Evolutionary conservation across 1,139 yeast species (phyloP), one percentile per base, ranked within the genome.

Genomic region (Candida tropicalis): DNA sequence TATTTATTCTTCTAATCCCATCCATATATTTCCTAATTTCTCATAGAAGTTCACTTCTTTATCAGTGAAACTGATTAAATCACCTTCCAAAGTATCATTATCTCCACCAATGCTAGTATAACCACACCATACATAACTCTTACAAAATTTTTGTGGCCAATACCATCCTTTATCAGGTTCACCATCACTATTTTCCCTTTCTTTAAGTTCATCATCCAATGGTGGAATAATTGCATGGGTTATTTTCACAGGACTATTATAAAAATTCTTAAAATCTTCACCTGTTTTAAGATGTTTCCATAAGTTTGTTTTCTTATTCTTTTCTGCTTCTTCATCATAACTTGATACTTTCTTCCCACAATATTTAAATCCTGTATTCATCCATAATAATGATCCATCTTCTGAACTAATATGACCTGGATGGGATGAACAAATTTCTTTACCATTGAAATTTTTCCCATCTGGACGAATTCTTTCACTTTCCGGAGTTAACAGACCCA

Each of bases 101-200:
- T 39, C 49, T 7, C 70, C 77, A 36, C 77, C 78, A 43, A 72
- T 60, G 13, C 58, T 50, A 33, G 70, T 66, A 51, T 68, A 72
- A 2, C 73, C 76, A 62, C 78, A 73, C 70, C 75, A 73, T 27
- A 70, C 53, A 45, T 73, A 72, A 10, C 68, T 62, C 26, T 64
- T 63, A 56, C 79, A 72, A 40, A 70, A 71, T 31, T 40, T 44
- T 3, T 13, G 32, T 12, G 41, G 44, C 47, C 64, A 63, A 18
- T 41, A 38, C 71, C 71, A 66, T 8, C 66, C 69, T 46, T 53
- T 51, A 25, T 50, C 51, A 24, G 71, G 71, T 42, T 66, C 70
- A 10, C 57, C 65, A 4, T 51, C 50, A 3, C 38, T 43, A 45
- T 66, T 66, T 4, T 54, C 57, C 39, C 59, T 54, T 39, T 53